These are phyloP conservation scores for Inosperma sp. DNA, from an alignment of 768 basidiomycete genomes.

Conservation along the genomic window DNA sequence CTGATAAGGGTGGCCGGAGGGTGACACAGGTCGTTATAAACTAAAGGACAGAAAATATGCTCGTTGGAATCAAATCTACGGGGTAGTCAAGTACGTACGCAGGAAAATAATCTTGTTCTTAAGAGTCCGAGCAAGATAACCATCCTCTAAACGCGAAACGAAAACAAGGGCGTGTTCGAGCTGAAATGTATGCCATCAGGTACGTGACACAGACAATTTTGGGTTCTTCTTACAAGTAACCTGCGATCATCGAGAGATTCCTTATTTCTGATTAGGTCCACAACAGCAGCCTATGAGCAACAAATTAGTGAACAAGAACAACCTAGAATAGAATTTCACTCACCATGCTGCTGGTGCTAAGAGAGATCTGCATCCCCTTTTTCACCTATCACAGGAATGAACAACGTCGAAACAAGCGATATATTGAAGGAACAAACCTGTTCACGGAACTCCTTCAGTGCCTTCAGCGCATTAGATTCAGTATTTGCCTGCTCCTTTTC, in stretches of 20 bases:
- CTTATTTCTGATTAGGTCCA: slow-evolving; percentile 57
- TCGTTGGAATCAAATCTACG: slow-evolving; percentile 2
- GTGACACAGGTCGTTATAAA: slow-evolving; percentile 79
- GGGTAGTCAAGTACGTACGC: slow-evolving; percentile 38
- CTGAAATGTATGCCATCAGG: slow-evolving; percentile 31
- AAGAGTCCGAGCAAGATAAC: slow-evolving; percentile 32
- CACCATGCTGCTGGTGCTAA: slow-evolving; percentile 42
- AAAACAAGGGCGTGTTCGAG: slow-evolving; percentile 67
- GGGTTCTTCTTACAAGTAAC: slow-evolving; percentile 49
- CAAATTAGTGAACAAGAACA: not conserved
- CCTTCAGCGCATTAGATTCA: slow-evolving; percentile 26
- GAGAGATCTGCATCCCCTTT: slow-evolving; percentile 34
- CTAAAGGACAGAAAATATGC: slow-evolving; percentile 37
- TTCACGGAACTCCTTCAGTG: slow-evolving; percentile 40
- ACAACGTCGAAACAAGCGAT: not conserved
- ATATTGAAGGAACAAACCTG: slow-evolving; percentile 26
- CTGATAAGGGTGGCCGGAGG: slow-evolving; percentile 70
- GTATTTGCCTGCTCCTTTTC: slow-evolving; percentile 19
- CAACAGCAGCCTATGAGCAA: slow-evolving; percentile 44
- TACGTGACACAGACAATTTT: not conserved
- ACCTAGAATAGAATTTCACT: slow-evolving; percentile 13
- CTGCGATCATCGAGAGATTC: slow-evolving; percentile 74
- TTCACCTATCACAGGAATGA: slow-evolving; percentile 34
- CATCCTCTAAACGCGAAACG: slow-evolving; percentile 54
- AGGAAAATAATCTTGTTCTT: slow-evolving; percentile 51